Conservation (phyloP, 495 filamentous ascomycete species). For the Penicillium steckii region DNA sequence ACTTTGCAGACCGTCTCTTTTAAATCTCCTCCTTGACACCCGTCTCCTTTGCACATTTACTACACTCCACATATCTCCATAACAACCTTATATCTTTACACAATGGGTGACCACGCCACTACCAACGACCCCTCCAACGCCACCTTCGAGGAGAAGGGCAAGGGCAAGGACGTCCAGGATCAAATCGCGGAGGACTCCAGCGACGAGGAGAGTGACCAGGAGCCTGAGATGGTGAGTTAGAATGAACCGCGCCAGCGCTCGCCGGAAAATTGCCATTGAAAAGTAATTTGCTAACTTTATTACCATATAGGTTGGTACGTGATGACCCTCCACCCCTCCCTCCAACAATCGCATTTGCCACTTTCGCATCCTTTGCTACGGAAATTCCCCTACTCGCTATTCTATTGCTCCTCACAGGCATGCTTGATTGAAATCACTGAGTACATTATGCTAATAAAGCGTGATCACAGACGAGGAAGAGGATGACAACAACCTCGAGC, state of each 20-base stretch:
- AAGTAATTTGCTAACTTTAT: background rate
- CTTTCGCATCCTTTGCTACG: background rate
- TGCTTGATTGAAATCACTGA: background rate
- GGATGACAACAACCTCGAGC: slow-evolving; percentile 82
- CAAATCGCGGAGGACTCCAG: slow-evolving; percentile 55
- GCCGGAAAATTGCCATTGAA: background rate
- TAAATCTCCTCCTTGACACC: slow-evolving; percentile 7
- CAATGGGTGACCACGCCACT: slow-evolving; percentile 40
- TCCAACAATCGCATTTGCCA: background rate
- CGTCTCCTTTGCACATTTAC: slow-evolving; percentile 3
- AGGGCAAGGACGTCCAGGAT: slow-evolving; percentile 60
- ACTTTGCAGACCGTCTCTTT: slow-evolving; percentile 31
- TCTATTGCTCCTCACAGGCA: background rate
- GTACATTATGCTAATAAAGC: slow-evolving; percentile 1
- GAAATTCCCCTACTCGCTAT: background rate
- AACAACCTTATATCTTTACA: slow-evolving; percentile 12
- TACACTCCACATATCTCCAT: background rate
- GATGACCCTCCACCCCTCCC: background rate
- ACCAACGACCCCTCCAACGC: slow-evolving; percentile 37
- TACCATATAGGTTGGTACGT: background rate
- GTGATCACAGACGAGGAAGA: slow-evolving; percentile 53
- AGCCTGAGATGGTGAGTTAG: slow-evolving; percentile 61
- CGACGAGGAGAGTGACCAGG: slow-evolving; percentile 68
- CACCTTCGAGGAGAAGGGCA: slow-evolving; percentile 48
- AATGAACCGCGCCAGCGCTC: slow-evolving; percentile 11